These are phyloP conservation scores for Cordyceps tenuipes DNA, from an alignment of 2,329 filamentous ascomycete genomes.

Conservation along the genomic window DNA sequence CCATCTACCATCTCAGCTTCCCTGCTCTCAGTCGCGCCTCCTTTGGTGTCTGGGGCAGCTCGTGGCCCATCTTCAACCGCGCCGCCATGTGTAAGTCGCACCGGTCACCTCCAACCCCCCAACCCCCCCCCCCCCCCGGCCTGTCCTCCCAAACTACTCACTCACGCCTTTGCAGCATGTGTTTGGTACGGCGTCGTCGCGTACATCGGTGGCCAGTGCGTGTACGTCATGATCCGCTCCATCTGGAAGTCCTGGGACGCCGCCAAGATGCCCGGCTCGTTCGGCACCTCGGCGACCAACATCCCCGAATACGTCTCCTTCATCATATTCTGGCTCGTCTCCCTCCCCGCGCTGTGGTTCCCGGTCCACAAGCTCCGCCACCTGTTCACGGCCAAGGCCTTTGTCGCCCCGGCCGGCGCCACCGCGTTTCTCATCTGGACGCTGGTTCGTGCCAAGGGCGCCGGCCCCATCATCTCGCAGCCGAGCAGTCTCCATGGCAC, in stretches of 20 bases:
- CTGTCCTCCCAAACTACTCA: too few relatives aligned
- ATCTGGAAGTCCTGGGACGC: constrained; percentile 67
- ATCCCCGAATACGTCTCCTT: constrained; percentile 74
- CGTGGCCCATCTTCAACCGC: constrained; percentile 85
- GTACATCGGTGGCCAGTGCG: constrained; percentile 78
- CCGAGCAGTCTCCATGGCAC: constrained; percentile 54
- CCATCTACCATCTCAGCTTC: constrained; percentile 82
- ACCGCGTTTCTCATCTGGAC: constrained; percentile 85
- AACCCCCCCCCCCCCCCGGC: too few relatives aligned
- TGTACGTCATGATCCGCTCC: constrained; percentile 79
- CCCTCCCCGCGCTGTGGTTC: constrained; percentile 79
- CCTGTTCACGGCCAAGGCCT: constrained; percentile 84
- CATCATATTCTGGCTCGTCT: constrained; percentile 77
- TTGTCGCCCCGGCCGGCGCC: constrained; percentile 74
- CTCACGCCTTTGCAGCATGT: too few relatives aligned
- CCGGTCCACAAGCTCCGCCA: constrained; percentile 84
- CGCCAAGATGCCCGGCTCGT: constrained; percentile 56
- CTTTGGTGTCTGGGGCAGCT: constrained; percentile 80
- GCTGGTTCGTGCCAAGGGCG: constrained; percentile 69
- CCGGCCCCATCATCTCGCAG: constrained; percentile 74
- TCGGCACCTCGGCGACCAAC: constrained; percentile 59
- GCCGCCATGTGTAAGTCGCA: constrained; percentile 58
- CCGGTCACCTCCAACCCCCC: too few relatives aligned
- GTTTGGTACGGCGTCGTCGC: constrained; percentile 82
- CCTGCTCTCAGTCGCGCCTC: constrained; percentile 70